Evolutionary conservation across 2,329 filamentous ascomycete genomes (phyloP).

Genomic region (Pseudovirgaria hyperparasitica): DNA sequence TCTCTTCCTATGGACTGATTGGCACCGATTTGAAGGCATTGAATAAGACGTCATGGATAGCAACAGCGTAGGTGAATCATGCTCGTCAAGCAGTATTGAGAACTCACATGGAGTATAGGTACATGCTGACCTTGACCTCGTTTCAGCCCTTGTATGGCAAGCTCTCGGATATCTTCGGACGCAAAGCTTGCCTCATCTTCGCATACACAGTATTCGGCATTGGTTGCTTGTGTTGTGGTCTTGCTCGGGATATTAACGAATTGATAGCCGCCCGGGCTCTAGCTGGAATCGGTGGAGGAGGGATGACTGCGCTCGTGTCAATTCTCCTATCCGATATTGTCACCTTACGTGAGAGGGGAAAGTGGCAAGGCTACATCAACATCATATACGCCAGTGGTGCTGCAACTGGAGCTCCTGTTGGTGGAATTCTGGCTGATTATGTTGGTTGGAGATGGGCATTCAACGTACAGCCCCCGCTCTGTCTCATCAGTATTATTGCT

Average conservation of each 20-base stretch:
- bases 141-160: conserved; percentile 67
- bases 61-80: conserved; percentile 34
- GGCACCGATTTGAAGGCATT: conserved; percentile 63
- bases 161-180: conserved; percentile 57
- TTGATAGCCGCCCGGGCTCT: conserved; percentile 53
- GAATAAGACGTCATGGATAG: conserved; percentile 65
- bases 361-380: conserved; percentile 65
- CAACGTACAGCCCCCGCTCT: conserved; percentile 56
- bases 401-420: conserved; percentile 55
- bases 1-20: conserved; percentile 67
- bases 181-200: conserved; percentile 52
- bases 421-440: conserved; percentile 56
- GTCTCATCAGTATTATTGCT: conserved; percentile 49
- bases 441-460: conserved; percentile 73
- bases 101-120: conserved; percentile 25
- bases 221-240: conserved; percentile 50
- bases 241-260: conserved; percentile 51
- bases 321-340: conserved; percentile 63
- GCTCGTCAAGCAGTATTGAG: neutral
- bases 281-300: conserved; percentile 55
- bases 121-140: conserved; percentile 62
- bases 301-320: conserved; percentile 56
- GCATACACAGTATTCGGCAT: conserved; percentile 52
- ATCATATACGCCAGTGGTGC: conserved; percentile 59
- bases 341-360: conserved; percentile 53